Conservation (phyloP, 768 basidiomycete species). For the Lyophyllum decastes region DNA sequence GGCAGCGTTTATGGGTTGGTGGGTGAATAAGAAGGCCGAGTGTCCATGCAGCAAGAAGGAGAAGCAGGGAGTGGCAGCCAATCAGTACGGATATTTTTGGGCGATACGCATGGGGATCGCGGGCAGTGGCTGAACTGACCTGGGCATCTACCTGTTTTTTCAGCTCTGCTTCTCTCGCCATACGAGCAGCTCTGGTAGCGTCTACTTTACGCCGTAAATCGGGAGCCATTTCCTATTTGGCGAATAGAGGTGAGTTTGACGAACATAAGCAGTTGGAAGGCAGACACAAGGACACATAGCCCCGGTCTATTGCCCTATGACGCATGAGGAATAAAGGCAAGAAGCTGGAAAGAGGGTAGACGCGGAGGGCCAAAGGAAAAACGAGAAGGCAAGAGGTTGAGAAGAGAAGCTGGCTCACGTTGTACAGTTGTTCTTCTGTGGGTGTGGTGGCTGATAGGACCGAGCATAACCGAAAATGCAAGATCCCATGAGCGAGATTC, state of each 20-base stretch:
- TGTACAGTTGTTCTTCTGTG: constrained; percentile 55
- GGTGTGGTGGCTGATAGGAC: constrained; percentile 45
- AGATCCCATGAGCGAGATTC: constrained; percentile 10
- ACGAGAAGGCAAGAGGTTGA: constrained; percentile 2
- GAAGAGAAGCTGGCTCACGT: constrained; percentile 36
- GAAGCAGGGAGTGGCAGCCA: not conserved
- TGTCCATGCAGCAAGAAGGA: constrained; percentile 2
- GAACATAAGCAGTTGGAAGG: not conserved
- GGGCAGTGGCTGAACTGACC: constrained; percentile 34
- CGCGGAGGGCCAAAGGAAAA: constrained; percentile 10
- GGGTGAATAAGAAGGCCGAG: not conserved
- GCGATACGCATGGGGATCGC: not conserved
- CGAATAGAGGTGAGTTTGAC: constrained; percentile 8
- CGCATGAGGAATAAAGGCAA: not conserved
- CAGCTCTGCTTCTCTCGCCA: constrained; percentile 54
- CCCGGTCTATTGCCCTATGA: not conserved
- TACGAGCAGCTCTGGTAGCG: constrained; percentile 51
- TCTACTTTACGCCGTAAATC: constrained; percentile 67
- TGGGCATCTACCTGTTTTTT: constrained; percentile 53
- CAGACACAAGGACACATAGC: constrained; percentile 1
- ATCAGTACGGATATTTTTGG: constrained; percentile 5
- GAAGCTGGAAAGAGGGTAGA: constrained; percentile 7
- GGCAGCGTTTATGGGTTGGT: constrained; percentile 3
- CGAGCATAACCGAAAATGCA: constrained; percentile 14
- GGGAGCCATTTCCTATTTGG: constrained; percentile 58